Evolutionary conservation across 176 grass and related monocot genomes (phyloP).

Genomic region (Oryza rufipogon): DNA sequence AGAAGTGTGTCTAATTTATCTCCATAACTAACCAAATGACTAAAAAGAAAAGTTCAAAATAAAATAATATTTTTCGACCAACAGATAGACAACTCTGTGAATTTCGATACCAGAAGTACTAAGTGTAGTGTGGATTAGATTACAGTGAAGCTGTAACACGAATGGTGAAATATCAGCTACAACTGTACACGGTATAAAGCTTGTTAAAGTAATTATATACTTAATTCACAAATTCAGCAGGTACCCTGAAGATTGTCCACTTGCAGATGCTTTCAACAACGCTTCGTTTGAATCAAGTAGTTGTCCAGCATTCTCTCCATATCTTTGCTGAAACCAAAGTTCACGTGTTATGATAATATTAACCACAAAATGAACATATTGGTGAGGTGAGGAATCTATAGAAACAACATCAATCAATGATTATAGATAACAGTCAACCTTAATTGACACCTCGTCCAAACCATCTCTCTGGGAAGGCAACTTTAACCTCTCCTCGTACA

Average conservation of each 20-base stretch:
- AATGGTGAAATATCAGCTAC: constrained; percentile 25
- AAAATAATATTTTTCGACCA: background rate
- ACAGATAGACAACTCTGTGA: background rate
- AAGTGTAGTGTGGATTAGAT: background rate
- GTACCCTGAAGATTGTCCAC: constrained; percentile 94
- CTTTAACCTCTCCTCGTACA: constrained; percentile 94
- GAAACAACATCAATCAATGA: constrained; percentile 19
- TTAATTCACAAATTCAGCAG: constrained; percentile 32
- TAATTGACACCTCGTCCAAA: constrained; percentile 86
- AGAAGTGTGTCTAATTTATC: constrained; percentile 4
- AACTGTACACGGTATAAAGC: constrained; percentile 19
- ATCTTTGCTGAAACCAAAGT: constrained; percentile 72
- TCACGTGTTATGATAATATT: constrained; percentile 35
- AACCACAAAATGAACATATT: constrained; percentile 7
- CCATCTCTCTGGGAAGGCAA: constrained; percentile 86
- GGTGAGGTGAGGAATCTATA: constrained; percentile 1
- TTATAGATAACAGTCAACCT: constrained; percentile 54
- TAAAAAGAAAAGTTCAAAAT: background rate
- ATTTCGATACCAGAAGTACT: background rate
- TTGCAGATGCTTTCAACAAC: constrained; percentile 84
- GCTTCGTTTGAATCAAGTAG: constrained; percentile 80
- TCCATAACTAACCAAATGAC: background rate
- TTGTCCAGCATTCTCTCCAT: constrained; percentile 79
- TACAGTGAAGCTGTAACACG: constrained; percentile 15
- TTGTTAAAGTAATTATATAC: constrained; percentile 20